phyloP scores from a whole-genome alignment of 257 asterid species.

The Przewalskia tangutica region DNA sequence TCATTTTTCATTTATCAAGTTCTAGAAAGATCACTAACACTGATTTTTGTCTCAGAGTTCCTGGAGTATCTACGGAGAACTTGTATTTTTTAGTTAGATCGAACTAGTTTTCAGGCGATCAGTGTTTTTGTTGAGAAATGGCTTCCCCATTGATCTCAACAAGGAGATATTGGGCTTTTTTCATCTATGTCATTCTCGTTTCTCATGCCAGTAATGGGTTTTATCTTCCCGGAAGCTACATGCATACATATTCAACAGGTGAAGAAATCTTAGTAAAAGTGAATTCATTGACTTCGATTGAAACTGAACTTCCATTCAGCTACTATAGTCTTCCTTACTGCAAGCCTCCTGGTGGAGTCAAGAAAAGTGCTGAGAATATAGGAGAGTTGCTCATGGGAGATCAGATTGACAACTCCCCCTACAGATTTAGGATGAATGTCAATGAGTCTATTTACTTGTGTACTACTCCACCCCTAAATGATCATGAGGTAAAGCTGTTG shows the following conservation, averaged over 20 bases:
- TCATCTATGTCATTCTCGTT: constrained; percentile 36
- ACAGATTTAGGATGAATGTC: constrained; percentile 57
- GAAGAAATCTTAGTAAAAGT: constrained; percentile 50
- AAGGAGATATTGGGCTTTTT: constrained; percentile 35
- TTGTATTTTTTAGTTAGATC: constrained; percentile 14
- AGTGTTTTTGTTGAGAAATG: constrained; percentile 42
- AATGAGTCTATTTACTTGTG: constrained; percentile 62
- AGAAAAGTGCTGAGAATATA: constrained; percentile 75
- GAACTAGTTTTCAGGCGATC: constrained; percentile 16
- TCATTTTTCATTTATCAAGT: neutral
- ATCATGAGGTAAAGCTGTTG: constrained; percentile 60
- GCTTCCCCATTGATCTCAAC: constrained; percentile 44
- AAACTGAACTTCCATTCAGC: constrained; percentile 70
- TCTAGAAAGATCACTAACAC: neutral
- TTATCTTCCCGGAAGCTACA: constrained; percentile 76
- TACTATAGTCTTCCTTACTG: constrained; percentile 76
- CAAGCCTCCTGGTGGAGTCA: constrained; percentile 44
- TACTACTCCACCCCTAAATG: constrained; percentile 54
- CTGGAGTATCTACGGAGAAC: neutral
- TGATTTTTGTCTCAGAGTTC: neutral
- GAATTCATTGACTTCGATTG: constrained; percentile 76
- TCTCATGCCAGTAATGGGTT: constrained; percentile 51
- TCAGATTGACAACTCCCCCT: constrained; percentile 71
- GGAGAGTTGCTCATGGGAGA: constrained; percentile 80
- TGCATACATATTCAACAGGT: constrained; percentile 50